Percentiles rank a stretch among this genome's conserved stretches.
Conservation (phyloP, 306 rosid genomes). For the Pterocarpus macrocarpus region DNA sequence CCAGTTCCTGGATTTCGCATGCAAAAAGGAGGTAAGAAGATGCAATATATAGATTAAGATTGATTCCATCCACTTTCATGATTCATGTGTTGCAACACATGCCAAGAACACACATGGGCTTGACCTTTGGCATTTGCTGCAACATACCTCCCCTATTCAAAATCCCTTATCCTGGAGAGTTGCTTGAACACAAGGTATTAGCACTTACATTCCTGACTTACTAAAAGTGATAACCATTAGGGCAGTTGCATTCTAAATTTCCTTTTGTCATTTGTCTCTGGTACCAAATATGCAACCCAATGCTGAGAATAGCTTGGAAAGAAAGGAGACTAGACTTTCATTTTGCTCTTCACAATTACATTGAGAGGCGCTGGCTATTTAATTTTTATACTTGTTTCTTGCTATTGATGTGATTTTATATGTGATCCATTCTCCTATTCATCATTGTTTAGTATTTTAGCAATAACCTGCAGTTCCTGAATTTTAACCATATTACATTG, state of each 20-base stretch:
- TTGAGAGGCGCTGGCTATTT: not conserved
- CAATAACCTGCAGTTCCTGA: slow-evolving; percentile 45
- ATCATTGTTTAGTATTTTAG: slow-evolving; percentile 32
- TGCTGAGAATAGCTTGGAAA: not conserved
- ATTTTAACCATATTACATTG: slow-evolving; percentile 54
- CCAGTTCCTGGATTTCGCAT: slow-evolving; percentile 90
- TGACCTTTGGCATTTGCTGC: slow-evolving; percentile 35
- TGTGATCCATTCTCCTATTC: slow-evolving; percentile 27
- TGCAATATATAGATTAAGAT: slow-evolving; percentile 26
- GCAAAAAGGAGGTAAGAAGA: slow-evolving; percentile 82
- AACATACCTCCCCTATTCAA: slow-evolving; percentile 22
- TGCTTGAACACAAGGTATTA: slow-evolving; percentile 10
- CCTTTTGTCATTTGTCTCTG: slow-evolving; percentile 21
- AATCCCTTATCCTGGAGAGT: slow-evolving; percentile 21
- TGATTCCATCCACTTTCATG: slow-evolving; percentile 6
- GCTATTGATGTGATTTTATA: slow-evolving; percentile 33
- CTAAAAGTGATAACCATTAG: not conserved
- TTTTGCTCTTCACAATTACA: slow-evolving; percentile 6
- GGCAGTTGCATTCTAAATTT: slow-evolving; percentile 11
- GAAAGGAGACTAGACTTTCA: slow-evolving; percentile 1
- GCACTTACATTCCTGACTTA: slow-evolving; percentile 9
- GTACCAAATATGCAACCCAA: slow-evolving; percentile 2
- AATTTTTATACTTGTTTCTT: slow-evolving; percentile 21
- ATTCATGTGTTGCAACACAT: slow-evolving; percentile 23
- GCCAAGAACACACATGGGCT: slow-evolving; percentile 5